Conservation (phyloP, 2,329 filamentous ascomycete species). For the Camillea tinctor region DNA sequence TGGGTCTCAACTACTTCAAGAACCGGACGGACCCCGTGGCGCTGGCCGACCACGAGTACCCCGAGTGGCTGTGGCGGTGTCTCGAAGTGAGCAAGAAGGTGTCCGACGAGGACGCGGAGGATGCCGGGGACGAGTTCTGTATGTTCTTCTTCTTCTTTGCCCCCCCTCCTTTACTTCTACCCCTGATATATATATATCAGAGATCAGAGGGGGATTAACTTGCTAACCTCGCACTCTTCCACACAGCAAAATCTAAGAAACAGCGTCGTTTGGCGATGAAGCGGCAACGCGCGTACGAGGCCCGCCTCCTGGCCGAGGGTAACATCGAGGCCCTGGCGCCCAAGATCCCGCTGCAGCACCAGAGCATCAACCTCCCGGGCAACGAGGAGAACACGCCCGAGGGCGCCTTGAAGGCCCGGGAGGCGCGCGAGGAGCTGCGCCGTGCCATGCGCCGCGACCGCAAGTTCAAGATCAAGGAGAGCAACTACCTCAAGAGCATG, state of each 20-base stretch:
- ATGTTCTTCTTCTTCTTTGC: conserved; percentile 37
- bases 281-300: conserved; percentile 55
- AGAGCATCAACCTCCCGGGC: conserved; percentile 71
- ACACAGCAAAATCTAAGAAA: conserved; percentile 78
- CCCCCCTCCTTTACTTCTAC: neutral
- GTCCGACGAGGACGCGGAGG: conserved; percentile 46
- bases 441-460: conserved; percentile 73
- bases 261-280: conserved; percentile 71
- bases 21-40: conserved; percentile 71
- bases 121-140: conserved; percentile 77
- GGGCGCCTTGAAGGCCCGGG: conserved; percentile 47
- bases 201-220: neutral
- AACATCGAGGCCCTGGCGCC: conserved; percentile 64
- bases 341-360: conserved; percentile 74
- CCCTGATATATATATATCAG: neutral
- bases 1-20: conserved; percentile 77
- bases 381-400: conserved; percentile 41
- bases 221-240: neutral
- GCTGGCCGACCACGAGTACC: conserved; percentile 72
- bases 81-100: conserved; percentile 58
- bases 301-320: conserved; percentile 60
- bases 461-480: conserved; percentile 76
- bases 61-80: conserved; percentile 75
- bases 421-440: conserved; percentile 61
- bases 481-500: conserved; percentile 83